Conservation (phyloP, 179 eudicot species). For the Kewa caespitosa region DNA sequence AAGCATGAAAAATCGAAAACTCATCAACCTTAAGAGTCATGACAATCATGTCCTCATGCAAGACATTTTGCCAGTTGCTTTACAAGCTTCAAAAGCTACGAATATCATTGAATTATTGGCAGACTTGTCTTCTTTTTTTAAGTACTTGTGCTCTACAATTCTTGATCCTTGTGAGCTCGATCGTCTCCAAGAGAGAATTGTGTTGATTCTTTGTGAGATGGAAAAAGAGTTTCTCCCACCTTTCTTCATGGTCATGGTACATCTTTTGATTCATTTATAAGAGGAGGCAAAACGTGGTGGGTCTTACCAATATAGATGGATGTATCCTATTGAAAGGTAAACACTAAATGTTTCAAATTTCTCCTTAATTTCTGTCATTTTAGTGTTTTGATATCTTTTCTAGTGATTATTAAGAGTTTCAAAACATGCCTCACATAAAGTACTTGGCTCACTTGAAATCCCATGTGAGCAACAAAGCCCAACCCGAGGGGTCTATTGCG, state of each 20-base stretch:
- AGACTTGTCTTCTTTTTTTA: slow-evolving; percentile 1
- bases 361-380: neutral
- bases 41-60: no score
- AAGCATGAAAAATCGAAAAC: neutral
- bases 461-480: slow-evolving; percentile 17
- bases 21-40: neutral
- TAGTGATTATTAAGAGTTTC: neutral
- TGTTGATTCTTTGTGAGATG: slow-evolving; percentile 13
- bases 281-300: slow-evolving; percentile 9
- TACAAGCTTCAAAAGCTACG: neutral
- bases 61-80: no score
- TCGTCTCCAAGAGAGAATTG: neutral
- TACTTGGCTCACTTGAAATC: slow-evolving; percentile 11
- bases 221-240: slow-evolving; percentile 13
- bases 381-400: no score
- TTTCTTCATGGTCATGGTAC: slow-evolving; percentile 19
- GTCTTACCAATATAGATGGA: slow-evolving; percentile 12
- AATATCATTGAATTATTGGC: neutral
- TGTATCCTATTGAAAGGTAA: slow-evolving; percentile 19
- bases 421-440: neutral
- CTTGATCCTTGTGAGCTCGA: neutral
- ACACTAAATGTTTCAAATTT: no score
- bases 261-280: neutral
- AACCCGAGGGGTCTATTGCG: neutral
- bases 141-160: neutral